Conservation (phyloP, 495 filamentous ascomycete genomes). For the Xylaria palmicola region DNA sequence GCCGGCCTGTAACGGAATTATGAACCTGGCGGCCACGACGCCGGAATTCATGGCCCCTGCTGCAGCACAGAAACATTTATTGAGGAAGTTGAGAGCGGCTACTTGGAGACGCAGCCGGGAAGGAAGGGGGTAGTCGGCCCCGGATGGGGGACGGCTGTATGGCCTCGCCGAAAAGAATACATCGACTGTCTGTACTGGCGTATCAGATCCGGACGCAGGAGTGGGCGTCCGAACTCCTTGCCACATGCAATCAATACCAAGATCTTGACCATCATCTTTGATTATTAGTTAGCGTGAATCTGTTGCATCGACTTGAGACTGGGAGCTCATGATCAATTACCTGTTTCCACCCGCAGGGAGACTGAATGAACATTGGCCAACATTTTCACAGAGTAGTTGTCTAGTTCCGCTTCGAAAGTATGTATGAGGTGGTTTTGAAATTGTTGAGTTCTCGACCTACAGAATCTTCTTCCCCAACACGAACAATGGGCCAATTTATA, state of each 20-base stretch:
- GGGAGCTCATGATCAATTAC: neutral
- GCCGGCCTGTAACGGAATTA: slow-evolving; percentile 20
- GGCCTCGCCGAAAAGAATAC: neutral
- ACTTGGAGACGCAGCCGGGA: neutral
- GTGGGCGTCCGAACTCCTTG: slow-evolving; percentile 2
- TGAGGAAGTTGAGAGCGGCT: slow-evolving; percentile 21
- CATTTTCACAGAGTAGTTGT: neutral
- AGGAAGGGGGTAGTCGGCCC: too few relatives aligned
- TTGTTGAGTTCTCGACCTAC: neutral
- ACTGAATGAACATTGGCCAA: neutral
- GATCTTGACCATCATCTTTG: slow-evolving; percentile 11
- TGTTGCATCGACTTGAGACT: neutral
- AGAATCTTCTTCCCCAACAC: neutral
- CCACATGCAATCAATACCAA: slow-evolving; percentile 18
- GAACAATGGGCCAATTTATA: neutral
- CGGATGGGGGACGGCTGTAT: too few relatives aligned
- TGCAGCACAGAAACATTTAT: slow-evolving; percentile 19
- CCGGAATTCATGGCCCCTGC: neutral
- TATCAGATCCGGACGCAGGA: neutral
- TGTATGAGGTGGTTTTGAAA: neutral
- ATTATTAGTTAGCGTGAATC: neutral
- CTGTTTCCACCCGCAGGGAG: neutral
- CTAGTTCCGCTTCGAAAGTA: neutral
- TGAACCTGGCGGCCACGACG: slow-evolving; percentile 18
- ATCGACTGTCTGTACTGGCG: slow-evolving; percentile 6